phyloP scores from a whole-genome alignment of 176 grass and related monocot genomes.

The Microstegium vimineum region DNA sequence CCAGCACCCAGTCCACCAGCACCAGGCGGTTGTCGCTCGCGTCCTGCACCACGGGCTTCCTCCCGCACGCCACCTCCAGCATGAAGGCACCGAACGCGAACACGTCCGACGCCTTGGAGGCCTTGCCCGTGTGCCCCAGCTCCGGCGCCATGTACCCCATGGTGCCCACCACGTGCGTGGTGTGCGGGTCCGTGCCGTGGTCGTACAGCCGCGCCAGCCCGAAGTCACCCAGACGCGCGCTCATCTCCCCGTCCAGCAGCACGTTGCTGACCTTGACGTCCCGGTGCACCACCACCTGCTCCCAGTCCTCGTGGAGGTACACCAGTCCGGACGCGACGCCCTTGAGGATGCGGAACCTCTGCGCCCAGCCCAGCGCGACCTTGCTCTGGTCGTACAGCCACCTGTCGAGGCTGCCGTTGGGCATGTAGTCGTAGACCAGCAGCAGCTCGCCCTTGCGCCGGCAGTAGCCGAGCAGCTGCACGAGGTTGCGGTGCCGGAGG shows the following conservation, averaged over 20 bases:
- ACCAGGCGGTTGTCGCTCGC: slow-evolving; percentile 36
- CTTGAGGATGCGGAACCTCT: slow-evolving; percentile 43
- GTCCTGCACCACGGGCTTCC: slow-evolving; percentile 47
- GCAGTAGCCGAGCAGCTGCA: slow-evolving; percentile 80
- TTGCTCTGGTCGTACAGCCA: slow-evolving; percentile 33
- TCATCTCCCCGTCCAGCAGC: slow-evolving; percentile 65
- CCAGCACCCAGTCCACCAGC: slow-evolving; percentile 56
- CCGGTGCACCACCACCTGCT: slow-evolving; percentile 81
- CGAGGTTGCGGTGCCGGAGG: slow-evolving; percentile 81
- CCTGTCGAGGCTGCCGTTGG: slow-evolving; percentile 83
- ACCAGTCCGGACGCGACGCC: slow-evolving; percentile 59
- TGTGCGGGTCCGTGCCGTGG: slow-evolving; percentile 59
- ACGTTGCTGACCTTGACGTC: slow-evolving; percentile 94
- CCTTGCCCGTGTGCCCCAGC: slow-evolving; percentile 47
- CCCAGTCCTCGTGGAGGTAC: slow-evolving; percentile 89
- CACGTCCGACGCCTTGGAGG: slow-evolving; percentile 55
- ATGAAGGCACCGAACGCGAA: slow-evolving; percentile 52
- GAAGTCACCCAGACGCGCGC: slow-evolving; percentile 51
- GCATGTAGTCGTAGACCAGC: slow-evolving; percentile 87
- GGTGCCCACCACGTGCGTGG: slow-evolving; percentile 61
- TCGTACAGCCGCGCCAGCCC: slow-evolving; percentile 68
- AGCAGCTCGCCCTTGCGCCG: slow-evolving; percentile 75
- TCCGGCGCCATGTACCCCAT: slow-evolving; percentile 65
- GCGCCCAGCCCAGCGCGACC: slow-evolving; percentile 20
- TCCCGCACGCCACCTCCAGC: slow-evolving; percentile 60